Evolutionary conservation across 225 moss, liverwort and hornwort genomes (phyloP).

Genomic region (Polytrichum formosum): DNA sequence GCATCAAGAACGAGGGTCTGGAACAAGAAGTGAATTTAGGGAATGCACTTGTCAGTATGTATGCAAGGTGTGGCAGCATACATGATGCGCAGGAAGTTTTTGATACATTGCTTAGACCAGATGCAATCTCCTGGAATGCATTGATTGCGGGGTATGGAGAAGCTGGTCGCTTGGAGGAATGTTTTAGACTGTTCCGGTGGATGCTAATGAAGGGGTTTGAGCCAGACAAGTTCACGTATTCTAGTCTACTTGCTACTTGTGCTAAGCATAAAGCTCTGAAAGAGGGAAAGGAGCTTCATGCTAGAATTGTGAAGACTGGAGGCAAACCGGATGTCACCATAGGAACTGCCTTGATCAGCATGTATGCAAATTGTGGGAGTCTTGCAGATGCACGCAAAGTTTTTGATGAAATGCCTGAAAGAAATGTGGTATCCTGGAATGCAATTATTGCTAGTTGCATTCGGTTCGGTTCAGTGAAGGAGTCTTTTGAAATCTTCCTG

Average conservation of each 20-base stretch:
- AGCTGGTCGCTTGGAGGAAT: conserved; percentile 22
- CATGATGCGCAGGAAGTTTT: conserved; percentile 43
- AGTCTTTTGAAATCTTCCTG: conserved; percentile 38
- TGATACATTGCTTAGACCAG: conserved; percentile 28
- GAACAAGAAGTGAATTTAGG: conserved; percentile 41
- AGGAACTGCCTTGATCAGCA: conserved; percentile 50
- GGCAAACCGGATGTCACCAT: conserved; percentile 37
- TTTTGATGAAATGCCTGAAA: conserved; percentile 38
- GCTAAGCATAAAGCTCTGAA: conserved; percentile 26
- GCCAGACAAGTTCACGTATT: conserved; percentile 46
- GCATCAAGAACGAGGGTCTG: conserved; percentile 41
- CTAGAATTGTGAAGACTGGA: conserved; percentile 20
- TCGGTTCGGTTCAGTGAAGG: conserved; percentile 25
- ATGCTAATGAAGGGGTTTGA: conserved; percentile 39
- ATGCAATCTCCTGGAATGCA: conserved; percentile 44
- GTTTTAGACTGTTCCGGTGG: conserved; percentile 30
- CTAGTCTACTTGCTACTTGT: conserved; percentile 39
- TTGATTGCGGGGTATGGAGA: conserved; percentile 39
- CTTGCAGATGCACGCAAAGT: conserved; percentile 38
- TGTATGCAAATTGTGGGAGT: conserved; percentile 55
- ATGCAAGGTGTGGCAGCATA: conserved; percentile 51
- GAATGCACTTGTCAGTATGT: conserved; percentile 59
- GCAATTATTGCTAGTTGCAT: conserved; percentile 48
- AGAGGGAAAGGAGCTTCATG: conserved; percentile 41
- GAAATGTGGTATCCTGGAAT: conserved; percentile 57